phyloP scores from a whole-genome alignment of 768 basidiomycete genomes.

The Infundibulicybe gibba region DNA sequence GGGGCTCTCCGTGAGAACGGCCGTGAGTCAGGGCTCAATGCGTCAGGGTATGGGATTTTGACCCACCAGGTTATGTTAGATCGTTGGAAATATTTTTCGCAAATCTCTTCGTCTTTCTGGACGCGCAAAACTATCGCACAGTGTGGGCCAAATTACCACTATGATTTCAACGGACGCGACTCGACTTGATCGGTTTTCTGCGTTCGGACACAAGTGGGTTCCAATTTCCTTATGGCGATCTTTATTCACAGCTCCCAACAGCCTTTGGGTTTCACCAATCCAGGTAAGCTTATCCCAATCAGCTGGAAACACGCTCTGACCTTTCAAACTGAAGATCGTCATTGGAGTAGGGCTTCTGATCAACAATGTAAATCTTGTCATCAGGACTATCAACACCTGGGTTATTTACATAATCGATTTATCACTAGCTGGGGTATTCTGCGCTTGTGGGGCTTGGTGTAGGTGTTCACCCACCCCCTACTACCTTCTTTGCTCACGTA shows the following conservation, averaged over 20 bases:
- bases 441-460: conserved; percentile 61
- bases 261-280: conserved; percentile 59
- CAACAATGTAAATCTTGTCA: conserved; percentile 36
- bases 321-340: conserved; percentile 30
- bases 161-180: conserved; percentile 65
- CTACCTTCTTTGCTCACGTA: conserved; percentile 4
- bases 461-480: conserved; percentile 9
- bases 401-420: no score
- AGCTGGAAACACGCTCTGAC: neutral
- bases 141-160: conserved; percentile 64
- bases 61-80: conserved; percentile 13
- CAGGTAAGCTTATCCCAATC: conserved; percentile 28
- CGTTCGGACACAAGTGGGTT: conserved; percentile 36
- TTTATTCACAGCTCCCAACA: conserved; percentile 13
- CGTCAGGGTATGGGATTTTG: neutral
- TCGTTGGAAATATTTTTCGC: conserved; percentile 50
- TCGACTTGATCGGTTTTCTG: conserved; percentile 47
- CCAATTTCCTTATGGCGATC: neutral
- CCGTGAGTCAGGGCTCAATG: conserved; percentile 25
- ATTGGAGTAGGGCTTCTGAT: conserved; percentile 63
- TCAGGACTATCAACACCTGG: neutral
- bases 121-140: conserved; percentile 52
- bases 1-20: conserved; percentile 45
- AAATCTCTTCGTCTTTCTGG: conserved; percentile 69
- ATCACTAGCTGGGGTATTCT: conserved; percentile 55